Conservation (phyloP, 1,139 yeast genomes). For the Eremothecium sinecaudum region DNA sequence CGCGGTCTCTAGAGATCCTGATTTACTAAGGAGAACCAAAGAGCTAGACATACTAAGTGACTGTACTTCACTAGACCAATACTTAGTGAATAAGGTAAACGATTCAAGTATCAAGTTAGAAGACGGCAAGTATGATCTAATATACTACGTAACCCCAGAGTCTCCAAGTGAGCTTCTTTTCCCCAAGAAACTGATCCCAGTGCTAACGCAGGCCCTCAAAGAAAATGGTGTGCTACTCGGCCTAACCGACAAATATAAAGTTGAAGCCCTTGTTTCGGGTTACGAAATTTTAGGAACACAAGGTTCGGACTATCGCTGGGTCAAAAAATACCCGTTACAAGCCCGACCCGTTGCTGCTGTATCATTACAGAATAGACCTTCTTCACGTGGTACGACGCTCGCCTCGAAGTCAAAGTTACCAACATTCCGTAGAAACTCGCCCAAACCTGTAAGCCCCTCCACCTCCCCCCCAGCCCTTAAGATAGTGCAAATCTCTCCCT, state of each 20-base stretch:
- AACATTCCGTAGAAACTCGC: constrained; percentile 7
- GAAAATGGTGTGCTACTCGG: constrained; percentile 24
- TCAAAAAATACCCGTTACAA: constrained; percentile 12
- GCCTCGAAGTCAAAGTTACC: constrained; percentile 7
- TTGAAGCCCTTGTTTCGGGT: constrained; percentile 29
- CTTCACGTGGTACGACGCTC: not conserved
- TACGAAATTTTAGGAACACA: constrained; percentile 16
- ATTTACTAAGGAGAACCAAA: constrained; percentile 37
- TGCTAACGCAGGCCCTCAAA: constrained; percentile 19
- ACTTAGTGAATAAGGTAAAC: constrained; percentile 59
- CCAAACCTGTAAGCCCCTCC: constrained; percentile 7
- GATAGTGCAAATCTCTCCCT: constrained; percentile 8
- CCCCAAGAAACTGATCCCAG: constrained; percentile 24
- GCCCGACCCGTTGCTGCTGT: constrained; percentile 10
- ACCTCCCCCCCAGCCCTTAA: constrained; percentile 7
- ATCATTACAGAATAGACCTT: not conserved
- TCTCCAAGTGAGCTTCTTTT: constrained; percentile 27
- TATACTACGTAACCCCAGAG: constrained; percentile 54
- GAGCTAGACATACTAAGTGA: constrained; percentile 22
- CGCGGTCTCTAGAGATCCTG: constrained; percentile 56
- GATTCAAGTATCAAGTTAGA: constrained; percentile 44
- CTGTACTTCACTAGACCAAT: constrained; percentile 21
- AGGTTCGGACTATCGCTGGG: constrained; percentile 22
- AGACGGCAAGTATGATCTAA: constrained; percentile 37
- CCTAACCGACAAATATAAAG: constrained; percentile 23